phyloP scores from a whole-genome alignment of 306 rosid species.

The Prunus dulcis region DNA sequence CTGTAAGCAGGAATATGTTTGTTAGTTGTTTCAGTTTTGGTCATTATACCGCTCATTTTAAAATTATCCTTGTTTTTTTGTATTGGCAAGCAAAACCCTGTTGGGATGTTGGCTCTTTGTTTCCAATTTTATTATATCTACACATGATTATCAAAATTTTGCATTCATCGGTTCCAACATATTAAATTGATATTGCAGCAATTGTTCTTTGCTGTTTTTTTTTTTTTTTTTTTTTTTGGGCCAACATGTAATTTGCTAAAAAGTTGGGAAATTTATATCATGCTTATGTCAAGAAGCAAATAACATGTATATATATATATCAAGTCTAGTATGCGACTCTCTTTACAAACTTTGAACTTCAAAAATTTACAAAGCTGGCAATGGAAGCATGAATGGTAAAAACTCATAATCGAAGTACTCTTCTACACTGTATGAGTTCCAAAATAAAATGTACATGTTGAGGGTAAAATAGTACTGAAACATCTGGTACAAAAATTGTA shows the following conservation, averaged over 20 bases:
- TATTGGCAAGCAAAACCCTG: not conserved
- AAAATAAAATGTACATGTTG: not conserved
- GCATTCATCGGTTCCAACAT: not conserved
- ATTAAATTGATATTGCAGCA: too few species aligned
- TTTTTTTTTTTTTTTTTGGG: too few species aligned
- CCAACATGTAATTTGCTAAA: too few species aligned
- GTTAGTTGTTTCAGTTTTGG: constrained; percentile 41
- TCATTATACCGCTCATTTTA: not conserved
- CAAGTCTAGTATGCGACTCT: not conserved
- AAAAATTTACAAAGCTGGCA: not conserved
- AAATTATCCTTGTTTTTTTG: constrained; percentile 33
- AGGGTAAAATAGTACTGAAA: not conserved
- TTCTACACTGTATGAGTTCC: constrained; percentile 1
- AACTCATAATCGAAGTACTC: not conserved
- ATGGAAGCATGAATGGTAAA: not conserved
- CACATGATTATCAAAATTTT: not conserved
- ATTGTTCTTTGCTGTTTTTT: too few species aligned
- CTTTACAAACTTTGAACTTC: not conserved
- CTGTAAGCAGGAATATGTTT: constrained; percentile 38
- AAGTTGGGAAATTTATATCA: too few species aligned
- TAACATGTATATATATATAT: too few species aligned
- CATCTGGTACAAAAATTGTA: constrained; percentile 10
- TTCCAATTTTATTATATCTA: not conserved
- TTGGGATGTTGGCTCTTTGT: not conserved
- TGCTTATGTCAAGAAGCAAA: too few species aligned